phyloP scores from a whole-genome alignment of 2,329 filamentous ascomycete genomes.

The Talaromyces sp. region DNA sequence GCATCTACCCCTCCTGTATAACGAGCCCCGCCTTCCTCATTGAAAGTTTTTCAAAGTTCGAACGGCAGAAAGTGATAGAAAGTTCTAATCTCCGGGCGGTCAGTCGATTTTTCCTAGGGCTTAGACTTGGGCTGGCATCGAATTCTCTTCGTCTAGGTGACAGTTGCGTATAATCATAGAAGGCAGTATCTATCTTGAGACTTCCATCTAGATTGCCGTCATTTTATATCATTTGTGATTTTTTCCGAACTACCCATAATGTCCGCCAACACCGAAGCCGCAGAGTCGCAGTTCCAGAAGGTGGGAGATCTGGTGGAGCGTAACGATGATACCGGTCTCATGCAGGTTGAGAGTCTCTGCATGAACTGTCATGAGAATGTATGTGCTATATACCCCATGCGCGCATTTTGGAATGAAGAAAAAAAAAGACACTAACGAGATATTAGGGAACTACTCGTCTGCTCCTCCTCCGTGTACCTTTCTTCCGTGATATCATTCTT shows the following conservation, averaged over 20 bases:
- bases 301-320: conserved; percentile 42
- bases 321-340: conserved; percentile 47
- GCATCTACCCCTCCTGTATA: conserved; percentile 4
- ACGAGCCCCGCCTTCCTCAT: conserved; percentile 23
- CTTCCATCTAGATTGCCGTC: not conserved
- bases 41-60: too few relatives aligned
- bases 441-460: conserved; percentile 77
- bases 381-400: conserved; percentile 46
- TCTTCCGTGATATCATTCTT: conserved; percentile 95
- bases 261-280: conserved; percentile 28
- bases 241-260: conserved; percentile 21
- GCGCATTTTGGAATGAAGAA: not conserved
- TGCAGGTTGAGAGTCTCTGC: conserved; percentile 69
- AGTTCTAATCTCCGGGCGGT: conserved; percentile 18
- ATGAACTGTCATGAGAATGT: conserved; percentile 85
- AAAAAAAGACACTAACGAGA: not conserved
- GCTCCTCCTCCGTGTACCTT: conserved; percentile 89
- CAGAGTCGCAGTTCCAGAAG: conserved; percentile 40
- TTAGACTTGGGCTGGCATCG: too few relatives aligned
- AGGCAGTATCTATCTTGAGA: not conserved
- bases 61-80: conserved; percentile 30
- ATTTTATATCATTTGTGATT: not conserved
- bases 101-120: too few relatives aligned
- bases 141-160: too few relatives aligned
- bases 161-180: too few relatives aligned